These are phyloP conservation scores for Sporothrix variecibatus DNA, from an alignment of 2,329 filamentous ascomycete species.

Conservation along the genomic window DNA sequence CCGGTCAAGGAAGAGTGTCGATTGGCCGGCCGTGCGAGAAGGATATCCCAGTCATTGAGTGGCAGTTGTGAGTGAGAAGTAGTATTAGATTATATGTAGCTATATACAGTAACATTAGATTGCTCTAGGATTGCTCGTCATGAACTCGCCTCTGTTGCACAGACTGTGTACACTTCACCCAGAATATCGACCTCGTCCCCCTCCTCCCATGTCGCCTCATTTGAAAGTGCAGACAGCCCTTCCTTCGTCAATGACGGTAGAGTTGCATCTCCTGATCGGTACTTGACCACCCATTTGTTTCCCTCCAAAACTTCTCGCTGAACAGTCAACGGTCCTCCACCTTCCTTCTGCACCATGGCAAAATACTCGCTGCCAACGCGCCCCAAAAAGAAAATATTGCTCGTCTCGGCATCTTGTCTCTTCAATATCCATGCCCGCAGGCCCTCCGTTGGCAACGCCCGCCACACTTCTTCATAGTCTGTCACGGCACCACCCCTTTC, in stretches of 20 bases:
- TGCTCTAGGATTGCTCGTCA: too few relatives aligned
- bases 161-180: background rate
- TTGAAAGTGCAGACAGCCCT: background rate
- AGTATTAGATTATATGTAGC: background rate
- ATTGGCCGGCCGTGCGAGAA: conserved; percentile 19
- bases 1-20: conserved; percentile 16
- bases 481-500: conserved; percentile 15
- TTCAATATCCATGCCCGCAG: background rate
- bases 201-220: background rate
- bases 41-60: background rate
- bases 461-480: conserved; percentile 27
- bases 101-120: background rate
- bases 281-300: background rate
- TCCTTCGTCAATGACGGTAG: background rate
- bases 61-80: background rate
- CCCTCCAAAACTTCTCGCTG: background rate
- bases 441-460: background rate
- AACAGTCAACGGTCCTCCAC: background rate
- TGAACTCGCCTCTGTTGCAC: background rate
- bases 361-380: conserved; percentile 8
- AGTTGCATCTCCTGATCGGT: background rate
- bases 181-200: background rate
- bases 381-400: background rate
- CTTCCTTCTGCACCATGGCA: background rate
- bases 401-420: background rate